Evolutionary conservation across 2,329 filamentous ascomycete species (phyloP).

Genomic region (Calonectria ilicicola): DNA sequence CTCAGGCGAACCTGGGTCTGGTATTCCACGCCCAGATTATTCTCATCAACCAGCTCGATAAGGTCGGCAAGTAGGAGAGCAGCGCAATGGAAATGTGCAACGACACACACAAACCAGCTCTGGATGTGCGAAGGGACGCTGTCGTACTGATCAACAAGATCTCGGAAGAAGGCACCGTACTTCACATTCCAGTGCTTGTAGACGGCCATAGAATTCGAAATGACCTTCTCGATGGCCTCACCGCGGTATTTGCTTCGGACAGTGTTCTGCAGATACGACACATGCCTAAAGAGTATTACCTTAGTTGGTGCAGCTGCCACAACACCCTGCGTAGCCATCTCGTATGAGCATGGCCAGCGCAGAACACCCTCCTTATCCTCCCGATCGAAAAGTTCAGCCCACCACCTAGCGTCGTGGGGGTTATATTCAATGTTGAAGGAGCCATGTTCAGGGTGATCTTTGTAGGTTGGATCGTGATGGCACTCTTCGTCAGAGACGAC

Average conservation of each 20-base stretch:
- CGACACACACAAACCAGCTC: conserved; percentile 70
- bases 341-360: conserved; percentile 67
- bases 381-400: conserved; percentile 49
- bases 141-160: conserved; percentile 63
- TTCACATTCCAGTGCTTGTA: conserved; percentile 67
- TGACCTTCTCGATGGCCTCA: conserved; percentile 59
- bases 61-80: conserved; percentile 66
- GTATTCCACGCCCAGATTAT: conserved; percentile 41
- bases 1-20: conserved; percentile 42
- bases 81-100: conserved; percentile 69
- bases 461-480: conserved; percentile 48
- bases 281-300: conserved; percentile 68
- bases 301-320: conserved; percentile 68
- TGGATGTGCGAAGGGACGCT: conserved; percentile 64
- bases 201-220: conserved; percentile 60
- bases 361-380: conserved; percentile 41
- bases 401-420: conserved; percentile 46
- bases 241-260: conserved; percentile 53
- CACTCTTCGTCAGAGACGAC: conserved; percentile 55
- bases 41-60: conserved; percentile 62
- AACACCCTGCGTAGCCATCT: conserved; percentile 61
- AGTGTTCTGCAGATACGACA: conserved; percentile 66
- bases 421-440: conserved; percentile 35
- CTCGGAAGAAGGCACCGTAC: conserved; percentile 64
- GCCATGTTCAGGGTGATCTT: conserved; percentile 34